Base-by-base conservation (phyloP, 345 rosid species). In the Litchi chinensis region DNA sequence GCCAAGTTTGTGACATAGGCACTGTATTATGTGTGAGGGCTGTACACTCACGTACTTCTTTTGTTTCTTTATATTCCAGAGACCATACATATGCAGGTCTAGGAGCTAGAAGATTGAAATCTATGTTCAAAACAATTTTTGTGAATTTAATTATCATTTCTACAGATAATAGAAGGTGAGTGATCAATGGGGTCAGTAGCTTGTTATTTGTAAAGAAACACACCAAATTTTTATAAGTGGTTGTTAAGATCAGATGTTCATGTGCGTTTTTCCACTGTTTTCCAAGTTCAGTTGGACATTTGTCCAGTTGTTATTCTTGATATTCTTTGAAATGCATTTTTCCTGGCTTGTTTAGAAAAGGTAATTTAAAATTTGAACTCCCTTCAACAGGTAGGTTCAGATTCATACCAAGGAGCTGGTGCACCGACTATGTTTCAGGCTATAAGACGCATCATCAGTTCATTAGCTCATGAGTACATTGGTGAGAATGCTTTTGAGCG, bases 371-470 rank as follows among this genome's bases (percentile, higher is more conserved):
- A 75, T 43, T 52, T 44, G 78, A 70, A 69, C 54, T 52, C 46
- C 60, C 60, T 80, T 80, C 37, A 65, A 81, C 89, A 95, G 99
- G 98, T 95, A 43, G 98, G 99, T 77, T 95, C 98, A 59, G 89
- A 88, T 80, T 92, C 98, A 80, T 84, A 68, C 77, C 99, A 93
- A 87, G 99, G 99, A 80, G 99, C 97, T 32, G 98, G 97, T 52
- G 98, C 97, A 67, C 94, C 95, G 13, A 93, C 95, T 52, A 89
- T 93, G 97, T 93, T 96, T 88, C 94, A 93, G 89, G 98, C 98
- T 41, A 89, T 91, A 89, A 89, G 96, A 82, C 92, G 97, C 73
- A 89, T 95, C 78, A 86, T 83, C 85, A 85, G 91, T 84, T 93
- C 94, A 80, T 80, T 89, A 70, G 87, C 88, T 67, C 83, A 83